Percentiles rank a stretch among this genome's conserved stretches.
These are phyloP conservation scores for Backusella sp. DNA, from an alignment of 192 early-diverging fungal species.

Conservation along the genomic window DNA sequence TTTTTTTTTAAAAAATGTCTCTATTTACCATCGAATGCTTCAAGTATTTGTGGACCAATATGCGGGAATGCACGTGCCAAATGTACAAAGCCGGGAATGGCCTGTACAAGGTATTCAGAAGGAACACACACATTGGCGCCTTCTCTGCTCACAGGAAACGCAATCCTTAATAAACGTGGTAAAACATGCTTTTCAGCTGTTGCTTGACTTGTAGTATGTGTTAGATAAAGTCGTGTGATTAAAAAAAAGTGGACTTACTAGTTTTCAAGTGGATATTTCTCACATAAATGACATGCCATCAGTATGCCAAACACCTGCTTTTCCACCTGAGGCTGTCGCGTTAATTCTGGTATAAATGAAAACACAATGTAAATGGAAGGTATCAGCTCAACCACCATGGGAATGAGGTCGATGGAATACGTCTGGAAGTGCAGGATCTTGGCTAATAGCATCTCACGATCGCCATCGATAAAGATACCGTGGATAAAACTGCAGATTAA, in stretches of 20 bases:
- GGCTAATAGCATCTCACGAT: slow-evolving; percentile 44
- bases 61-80: slow-evolving; percentile 35
- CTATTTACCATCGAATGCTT: slow-evolving; percentile 24
- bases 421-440: slow-evolving; percentile 65
- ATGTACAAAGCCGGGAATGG: slow-evolving; percentile 21
- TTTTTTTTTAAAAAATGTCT: not conserved
- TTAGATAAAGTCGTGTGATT: too few species aligned
- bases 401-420: slow-evolving; percentile 49
- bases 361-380: slow-evolving; percentile 63
- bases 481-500: slow-evolving; percentile 58
- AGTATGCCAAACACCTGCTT: slow-evolving; percentile 51
- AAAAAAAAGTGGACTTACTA: slow-evolving; percentile 50
- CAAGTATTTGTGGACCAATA: slow-evolving; percentile 22
- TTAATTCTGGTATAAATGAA: slow-evolving; percentile 58
- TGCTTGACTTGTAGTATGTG: not conserved
- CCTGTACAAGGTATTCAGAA: slow-evolving; percentile 27
- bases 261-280: slow-evolving; percentile 52
- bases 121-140: slow-evolving; percentile 17
- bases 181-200: slow-evolving; percentile 28
- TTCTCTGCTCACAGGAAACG: slow-evolving; percentile 16
- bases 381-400: slow-evolving; percentile 54
- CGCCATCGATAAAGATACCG: slow-evolving; percentile 53
- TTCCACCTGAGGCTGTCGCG: slow-evolving; percentile 43
- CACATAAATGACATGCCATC: slow-evolving; percentile 42
- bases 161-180: slow-evolving; percentile 26